Percentiles rank a stretch among this genome's conserved stretches.
These are phyloP conservation scores for Batrachochytrium dendrobatidis DNA, from an alignment of 371 early-diverging fungal genomes.

Conservation along the genomic window DNA sequence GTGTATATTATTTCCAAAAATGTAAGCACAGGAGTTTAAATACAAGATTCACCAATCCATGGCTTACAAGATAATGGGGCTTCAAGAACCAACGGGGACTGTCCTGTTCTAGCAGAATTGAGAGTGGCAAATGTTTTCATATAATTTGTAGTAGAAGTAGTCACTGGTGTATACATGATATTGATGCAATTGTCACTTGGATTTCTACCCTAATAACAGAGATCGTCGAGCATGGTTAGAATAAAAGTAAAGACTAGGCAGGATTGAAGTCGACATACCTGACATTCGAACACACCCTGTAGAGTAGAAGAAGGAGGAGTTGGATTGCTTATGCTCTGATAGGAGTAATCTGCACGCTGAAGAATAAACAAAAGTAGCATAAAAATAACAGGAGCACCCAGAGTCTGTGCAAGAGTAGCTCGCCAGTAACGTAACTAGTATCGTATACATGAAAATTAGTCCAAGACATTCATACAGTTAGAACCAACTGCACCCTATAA, in stretches of 20 bases:
- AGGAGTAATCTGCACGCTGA: slow-evolving; percentile 49
- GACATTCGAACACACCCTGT: slow-evolving; percentile 45
- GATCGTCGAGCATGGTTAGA: slow-evolving; percentile 12
- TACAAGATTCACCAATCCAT: no score
- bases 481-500: no score
- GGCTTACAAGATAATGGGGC: no score
- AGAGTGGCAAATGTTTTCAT: slow-evolving; percentile 38
- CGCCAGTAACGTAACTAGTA: slow-evolving; percentile 34
- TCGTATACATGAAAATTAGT: neutral
- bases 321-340: slow-evolving; percentile 34
- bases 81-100: slow-evolving; percentile 11
- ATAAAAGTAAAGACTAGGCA: neutral
- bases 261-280: slow-evolving; percentile 32
- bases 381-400: slow-evolving; percentile 58
- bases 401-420: slow-evolving; percentile 54
- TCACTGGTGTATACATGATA: slow-evolving; percentile 55
- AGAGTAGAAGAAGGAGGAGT: slow-evolving; percentile 48
- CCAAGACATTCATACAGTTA: no score
- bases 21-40: no score
- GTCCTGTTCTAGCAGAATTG: slow-evolving; percentile 39
- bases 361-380: slow-evolving; percentile 53
- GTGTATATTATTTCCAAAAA: no score
- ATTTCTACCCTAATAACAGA: slow-evolving; percentile 17
- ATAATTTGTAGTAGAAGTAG: slow-evolving; percentile 24
- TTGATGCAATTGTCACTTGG: slow-evolving; percentile 48